Evolutionary conservation across 176 grass and related monocot species (phyloP).

Genomic region (Olyra latifolia): DNA sequence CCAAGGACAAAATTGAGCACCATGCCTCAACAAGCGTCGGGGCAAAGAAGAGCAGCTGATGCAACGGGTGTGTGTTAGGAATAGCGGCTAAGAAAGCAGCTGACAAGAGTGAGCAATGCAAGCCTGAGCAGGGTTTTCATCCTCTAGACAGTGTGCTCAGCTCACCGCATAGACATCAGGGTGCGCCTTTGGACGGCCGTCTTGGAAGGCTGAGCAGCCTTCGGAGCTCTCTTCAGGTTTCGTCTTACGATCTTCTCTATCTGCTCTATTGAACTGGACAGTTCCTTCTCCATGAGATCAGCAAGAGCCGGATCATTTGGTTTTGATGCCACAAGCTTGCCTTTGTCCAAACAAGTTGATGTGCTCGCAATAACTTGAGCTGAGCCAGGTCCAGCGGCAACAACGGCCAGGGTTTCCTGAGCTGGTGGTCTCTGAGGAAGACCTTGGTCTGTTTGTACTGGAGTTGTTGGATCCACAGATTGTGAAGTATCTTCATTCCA

Average conservation of each 20-base stretch:
- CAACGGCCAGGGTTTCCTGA: constrained; percentile 1
- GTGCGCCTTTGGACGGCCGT: constrained; percentile 38
- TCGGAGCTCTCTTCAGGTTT: constrained; percentile 48
- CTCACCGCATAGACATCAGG: constrained; percentile 74
- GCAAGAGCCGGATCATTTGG: constrained; percentile 13
- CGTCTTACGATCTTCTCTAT: constrained; percentile 57
- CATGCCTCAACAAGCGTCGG: neutral
- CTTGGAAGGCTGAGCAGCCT: constrained; percentile 52
- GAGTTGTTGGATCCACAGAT: constrained; percentile 25
- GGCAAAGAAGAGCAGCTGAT: constrained; percentile 29
- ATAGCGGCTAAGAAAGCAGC: constrained; percentile 27
- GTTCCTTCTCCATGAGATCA: constrained; percentile 47
- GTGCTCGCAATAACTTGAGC: constrained; percentile 28
- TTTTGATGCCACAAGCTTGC: constrained; percentile 24
- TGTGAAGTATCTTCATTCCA: constrained; percentile 25
- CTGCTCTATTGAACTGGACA: constrained; percentile 65
- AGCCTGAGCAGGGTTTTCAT: neutral
- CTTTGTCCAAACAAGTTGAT: constrained; percentile 13
- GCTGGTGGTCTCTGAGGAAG: constrained; percentile 22
- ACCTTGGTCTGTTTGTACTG: constrained; percentile 27
- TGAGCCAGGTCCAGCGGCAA: constrained; percentile 30
- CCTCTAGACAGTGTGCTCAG: constrained; percentile 25
- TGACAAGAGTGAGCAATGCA: neutral
- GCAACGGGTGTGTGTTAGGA: constrained; percentile 8
- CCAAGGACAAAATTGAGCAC: constrained; percentile 15